Percentiles rank a stretch among this genome's conserved stretches.
phyloP scores from a whole-genome alignment of 352 stramenopile species.

The Pythium rishiriense region DNA sequence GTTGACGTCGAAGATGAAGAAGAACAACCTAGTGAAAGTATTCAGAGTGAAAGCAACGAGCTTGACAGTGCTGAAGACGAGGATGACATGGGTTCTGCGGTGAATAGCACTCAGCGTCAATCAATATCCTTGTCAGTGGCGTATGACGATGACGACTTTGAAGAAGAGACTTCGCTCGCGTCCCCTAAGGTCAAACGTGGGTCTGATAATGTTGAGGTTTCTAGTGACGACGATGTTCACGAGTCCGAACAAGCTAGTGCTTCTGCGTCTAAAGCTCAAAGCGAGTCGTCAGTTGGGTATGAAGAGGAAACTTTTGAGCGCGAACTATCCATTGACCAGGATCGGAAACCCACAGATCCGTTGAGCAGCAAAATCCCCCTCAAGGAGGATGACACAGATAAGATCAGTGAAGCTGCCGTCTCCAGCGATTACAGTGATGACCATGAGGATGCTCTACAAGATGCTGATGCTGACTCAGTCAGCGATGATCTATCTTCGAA shows the following conservation, averaged over 20 bases:
- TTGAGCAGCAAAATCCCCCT: no score
- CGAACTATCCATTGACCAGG: not conserved
- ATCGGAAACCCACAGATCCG: not conserved
- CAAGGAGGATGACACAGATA: not conserved
- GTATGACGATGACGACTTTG: conserved; percentile 20
- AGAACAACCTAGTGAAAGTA: not conserved
- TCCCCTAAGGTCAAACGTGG: not conserved
- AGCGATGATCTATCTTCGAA: not conserved
- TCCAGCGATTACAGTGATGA: conserved; percentile 2
- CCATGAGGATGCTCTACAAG: not conserved
- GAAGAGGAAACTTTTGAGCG: conserved; percentile 49
- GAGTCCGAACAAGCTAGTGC: not conserved
- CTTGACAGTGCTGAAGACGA: not conserved
- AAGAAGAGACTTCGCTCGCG: conserved; percentile 11
- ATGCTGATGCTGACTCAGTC: conserved; percentile 2
- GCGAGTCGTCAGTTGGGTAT: conserved; percentile 11
- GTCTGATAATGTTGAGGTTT: not conserved
- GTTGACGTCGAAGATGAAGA: not conserved
- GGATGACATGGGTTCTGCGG: not conserved
- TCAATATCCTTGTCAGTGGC: conserved; percentile 4
- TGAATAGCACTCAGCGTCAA: not conserved
- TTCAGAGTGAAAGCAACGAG: conserved; percentile 2
- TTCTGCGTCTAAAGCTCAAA: conserved; percentile 2
- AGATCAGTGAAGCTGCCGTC: conserved; percentile 3
- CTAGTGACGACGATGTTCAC: not conserved